These are phyloP conservation scores for Peronospora tabacina DNA, from an alignment of 352 stramenopile genomes.

Conservation along the genomic window DNA sequence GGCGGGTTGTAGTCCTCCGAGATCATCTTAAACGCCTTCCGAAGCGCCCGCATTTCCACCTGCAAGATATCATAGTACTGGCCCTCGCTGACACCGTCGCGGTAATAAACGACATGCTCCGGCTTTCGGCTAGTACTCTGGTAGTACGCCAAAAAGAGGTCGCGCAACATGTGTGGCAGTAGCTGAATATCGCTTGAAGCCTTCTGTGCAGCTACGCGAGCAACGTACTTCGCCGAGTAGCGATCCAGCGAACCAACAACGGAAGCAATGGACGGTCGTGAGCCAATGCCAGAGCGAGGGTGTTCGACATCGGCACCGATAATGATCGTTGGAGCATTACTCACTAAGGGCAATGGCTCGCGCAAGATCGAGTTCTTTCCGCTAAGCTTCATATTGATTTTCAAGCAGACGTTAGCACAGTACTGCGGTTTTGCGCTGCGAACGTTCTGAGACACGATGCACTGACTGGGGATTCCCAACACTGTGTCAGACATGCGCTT, in stretches of 20 bases:
- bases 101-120: constrained; percentile 79
- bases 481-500: constrained; percentile 67
- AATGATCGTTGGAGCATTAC: constrained; percentile 51
- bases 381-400: constrained; percentile 75
- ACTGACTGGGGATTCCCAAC: constrained; percentile 64
- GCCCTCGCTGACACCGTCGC: constrained; percentile 79
- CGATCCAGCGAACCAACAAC: constrained; percentile 74
- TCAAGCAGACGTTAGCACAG: constrained; percentile 55
- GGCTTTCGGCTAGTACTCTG: constrained; percentile 61
- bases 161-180: constrained; percentile 50
- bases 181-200: constrained; percentile 46
- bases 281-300: constrained; percentile 45
- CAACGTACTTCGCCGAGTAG: constrained; percentile 52
- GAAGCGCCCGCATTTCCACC: constrained; percentile 71
- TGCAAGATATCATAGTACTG: constrained; percentile 74
- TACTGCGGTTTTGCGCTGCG: constrained; percentile 42
- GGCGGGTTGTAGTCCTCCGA: constrained; percentile 54
- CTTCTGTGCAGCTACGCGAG: constrained; percentile 48
- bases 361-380: constrained; percentile 54
- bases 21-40: constrained; percentile 55
- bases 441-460: constrained; percentile 50
- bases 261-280: constrained; percentile 60
- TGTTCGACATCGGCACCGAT: constrained; percentile 77
- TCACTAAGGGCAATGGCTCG: constrained; percentile 42
- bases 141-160: constrained; percentile 77